Evolutionary conservation across 768 basidiomycete genomes (phyloP).

Genomic region (Steccherinum ochraceum): DNA sequence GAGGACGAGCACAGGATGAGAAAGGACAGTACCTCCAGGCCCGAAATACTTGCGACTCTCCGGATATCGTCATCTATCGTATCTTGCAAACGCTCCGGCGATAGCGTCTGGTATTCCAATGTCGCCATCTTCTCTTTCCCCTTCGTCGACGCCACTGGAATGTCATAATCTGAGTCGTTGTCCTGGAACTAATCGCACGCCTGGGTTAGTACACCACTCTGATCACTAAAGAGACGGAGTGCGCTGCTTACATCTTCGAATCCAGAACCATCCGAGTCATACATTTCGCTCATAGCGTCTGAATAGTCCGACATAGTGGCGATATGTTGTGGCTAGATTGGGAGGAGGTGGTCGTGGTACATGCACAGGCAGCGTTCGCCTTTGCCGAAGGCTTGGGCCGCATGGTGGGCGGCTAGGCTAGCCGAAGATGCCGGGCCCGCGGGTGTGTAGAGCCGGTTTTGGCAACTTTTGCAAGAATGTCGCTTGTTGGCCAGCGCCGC

Average conservation of each 20-base stretch:
- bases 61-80: conserved; percentile 18
- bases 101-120: conserved; percentile 18
- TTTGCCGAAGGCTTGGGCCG: too few species aligned
- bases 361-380: too few species aligned
- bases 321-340: neutral
- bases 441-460: too few species aligned
- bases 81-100: conserved; percentile 16
- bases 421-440: too few species aligned
- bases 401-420: too few species aligned
- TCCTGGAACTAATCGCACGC: conserved; percentile 7
- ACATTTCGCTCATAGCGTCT: conserved; percentile 18
- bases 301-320: conserved; percentile 24
- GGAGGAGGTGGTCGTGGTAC: neutral
- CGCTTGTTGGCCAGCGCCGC: too few species aligned
- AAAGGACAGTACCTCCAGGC: conserved; percentile 20
- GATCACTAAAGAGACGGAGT: neutral
- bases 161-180: conserved; percentile 18
- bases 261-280: conserved; percentile 18
- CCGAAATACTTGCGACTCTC: conserved; percentile 22
- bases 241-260: conserved; percentile 14
- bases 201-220: neutral
- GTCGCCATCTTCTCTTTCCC: conserved; percentile 17
- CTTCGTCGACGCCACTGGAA: conserved; percentile 15
- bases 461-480: too few species aligned
- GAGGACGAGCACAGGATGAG: conserved; percentile 5